Evolutionary conservation across 2,329 filamentous ascomycete genomes (phyloP).

Genomic region (Pseudocercospora musae): DNA sequence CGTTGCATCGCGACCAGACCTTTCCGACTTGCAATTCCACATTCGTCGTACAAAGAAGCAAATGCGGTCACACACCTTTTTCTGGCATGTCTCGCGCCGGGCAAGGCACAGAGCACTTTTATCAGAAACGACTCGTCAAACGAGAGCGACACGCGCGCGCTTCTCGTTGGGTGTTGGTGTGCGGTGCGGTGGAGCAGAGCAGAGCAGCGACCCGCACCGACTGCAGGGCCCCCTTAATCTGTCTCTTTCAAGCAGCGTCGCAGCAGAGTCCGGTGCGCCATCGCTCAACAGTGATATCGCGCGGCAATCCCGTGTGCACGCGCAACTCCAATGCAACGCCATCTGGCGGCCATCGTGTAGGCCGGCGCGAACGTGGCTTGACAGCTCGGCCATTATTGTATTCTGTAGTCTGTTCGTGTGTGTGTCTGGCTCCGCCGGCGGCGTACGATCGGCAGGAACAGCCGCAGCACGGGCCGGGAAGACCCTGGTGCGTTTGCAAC

Average conservation of each 20-base stretch:
- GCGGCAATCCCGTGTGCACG: neutral
- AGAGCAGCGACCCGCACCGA: slow-evolving; percentile 12
- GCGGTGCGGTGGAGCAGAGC: too few relatives aligned
- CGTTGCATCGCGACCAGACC: slow-evolving; percentile 6
- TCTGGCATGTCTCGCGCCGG: slow-evolving; percentile 12
- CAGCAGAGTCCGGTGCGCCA: slow-evolving; percentile 3
- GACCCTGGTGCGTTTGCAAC: neutral
- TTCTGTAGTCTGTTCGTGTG: neutral
- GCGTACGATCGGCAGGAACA: neutral
- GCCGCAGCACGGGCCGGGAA: neutral
- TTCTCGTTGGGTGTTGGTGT: slow-evolving; percentile 11
- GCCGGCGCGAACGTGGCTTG: neutral
- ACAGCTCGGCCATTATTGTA: too few relatives aligned
- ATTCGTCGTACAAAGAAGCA: slow-evolving; percentile 12
- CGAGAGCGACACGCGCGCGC: slow-evolving; percentile 9
- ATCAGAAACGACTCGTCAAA: slow-evolving; percentile 21
- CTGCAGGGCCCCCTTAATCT: slow-evolving; percentile 18
- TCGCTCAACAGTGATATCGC: slow-evolving; percentile 3
- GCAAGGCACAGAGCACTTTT: slow-evolving; percentile 7
- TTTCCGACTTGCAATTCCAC: slow-evolving; percentile 12
- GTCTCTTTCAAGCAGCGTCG: too few relatives aligned
- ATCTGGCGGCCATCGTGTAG: neutral
- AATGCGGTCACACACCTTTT: slow-evolving; percentile 9
- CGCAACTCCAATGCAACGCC: neutral
- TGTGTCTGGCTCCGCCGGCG: neutral